phyloP scores from a whole-genome alignment of 2,329 filamentous ascomycete species.

The Sporothrix curviconia region DNA sequence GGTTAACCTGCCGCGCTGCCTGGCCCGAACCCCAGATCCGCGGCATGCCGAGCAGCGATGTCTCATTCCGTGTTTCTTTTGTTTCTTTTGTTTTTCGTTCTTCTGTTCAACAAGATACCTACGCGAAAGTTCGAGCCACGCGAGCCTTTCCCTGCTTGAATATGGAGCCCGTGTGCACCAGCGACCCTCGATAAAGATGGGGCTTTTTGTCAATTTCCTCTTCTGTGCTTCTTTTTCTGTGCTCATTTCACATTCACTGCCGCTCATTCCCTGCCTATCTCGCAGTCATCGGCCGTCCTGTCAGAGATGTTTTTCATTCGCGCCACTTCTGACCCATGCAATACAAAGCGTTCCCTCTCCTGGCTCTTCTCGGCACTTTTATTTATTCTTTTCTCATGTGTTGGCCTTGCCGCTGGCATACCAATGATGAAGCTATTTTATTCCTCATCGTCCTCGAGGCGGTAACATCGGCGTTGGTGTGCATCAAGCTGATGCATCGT shows the following conservation, averaged over 20 bases:
- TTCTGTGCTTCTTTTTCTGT: neutral
- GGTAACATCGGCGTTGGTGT: conserved; percentile 4
- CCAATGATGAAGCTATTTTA: no score
- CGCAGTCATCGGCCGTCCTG: neutral
- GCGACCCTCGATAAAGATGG: no score
- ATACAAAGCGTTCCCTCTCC: neutral
- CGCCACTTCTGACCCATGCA: neutral
- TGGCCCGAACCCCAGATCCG: conserved; percentile 1
- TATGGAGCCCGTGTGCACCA: no score
- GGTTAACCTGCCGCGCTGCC: no score
- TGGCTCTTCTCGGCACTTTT: no score
- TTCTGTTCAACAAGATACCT: no score
- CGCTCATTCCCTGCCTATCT: no score
- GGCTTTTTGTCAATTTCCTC: neutral
- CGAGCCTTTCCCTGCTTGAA: no score
- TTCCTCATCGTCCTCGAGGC: neutral
- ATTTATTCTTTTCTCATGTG: no score
- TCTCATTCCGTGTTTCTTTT: neutral
- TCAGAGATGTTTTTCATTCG: neutral
- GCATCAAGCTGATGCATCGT: neutral
- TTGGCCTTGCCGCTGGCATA: neutral
- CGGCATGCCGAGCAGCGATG: neutral
- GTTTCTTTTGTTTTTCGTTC: neutral
- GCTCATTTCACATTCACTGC: no score
- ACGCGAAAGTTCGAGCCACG: no score